Evolutionary conservation across 164 flowering plant genomes (phyloP).

Genomic region (Stephania japonica): DNA sequence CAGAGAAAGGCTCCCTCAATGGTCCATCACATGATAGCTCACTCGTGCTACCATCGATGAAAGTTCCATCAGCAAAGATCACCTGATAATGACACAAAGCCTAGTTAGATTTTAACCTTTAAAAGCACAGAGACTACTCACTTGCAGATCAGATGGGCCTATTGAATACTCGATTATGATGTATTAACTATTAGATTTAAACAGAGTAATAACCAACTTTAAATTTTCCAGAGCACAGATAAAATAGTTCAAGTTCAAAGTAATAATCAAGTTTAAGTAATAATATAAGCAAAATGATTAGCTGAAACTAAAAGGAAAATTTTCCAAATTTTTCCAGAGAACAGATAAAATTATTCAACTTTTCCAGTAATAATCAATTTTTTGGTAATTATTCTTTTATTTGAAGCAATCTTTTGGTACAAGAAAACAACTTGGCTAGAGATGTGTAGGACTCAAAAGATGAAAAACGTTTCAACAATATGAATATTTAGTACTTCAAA

Average conservation of each 20-base stretch:
- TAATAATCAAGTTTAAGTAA: too few species aligned
- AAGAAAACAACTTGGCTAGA: background rate
- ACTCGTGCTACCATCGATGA: conserved; percentile 89
- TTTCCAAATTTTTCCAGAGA: background rate
- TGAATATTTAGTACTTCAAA: too few species aligned
- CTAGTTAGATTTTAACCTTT: background rate
- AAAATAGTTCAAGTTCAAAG: too few species aligned
- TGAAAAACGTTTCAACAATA: too few species aligned
- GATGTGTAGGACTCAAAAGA: too few species aligned
- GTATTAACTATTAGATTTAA: background rate
- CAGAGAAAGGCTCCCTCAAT: conserved; percentile 69
- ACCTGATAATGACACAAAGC: conserved; percentile 31
- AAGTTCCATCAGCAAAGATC: conserved; percentile 83
- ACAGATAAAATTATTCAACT: background rate
- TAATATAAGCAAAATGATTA: too few species aligned
- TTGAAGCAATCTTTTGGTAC: background rate
- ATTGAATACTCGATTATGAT: background rate
- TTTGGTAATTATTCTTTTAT: background rate
- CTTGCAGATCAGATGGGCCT: background rate
- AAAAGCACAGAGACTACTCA: background rate
- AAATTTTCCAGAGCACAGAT: too few species aligned
- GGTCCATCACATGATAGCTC: conserved; percentile 92
- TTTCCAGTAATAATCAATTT: background rate
- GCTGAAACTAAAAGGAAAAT: background rate
- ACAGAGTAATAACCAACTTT: too few species aligned